Conservation (phyloP, 1,139 yeast genomes). For the Geotrichum cucujoidarum region DNA sequence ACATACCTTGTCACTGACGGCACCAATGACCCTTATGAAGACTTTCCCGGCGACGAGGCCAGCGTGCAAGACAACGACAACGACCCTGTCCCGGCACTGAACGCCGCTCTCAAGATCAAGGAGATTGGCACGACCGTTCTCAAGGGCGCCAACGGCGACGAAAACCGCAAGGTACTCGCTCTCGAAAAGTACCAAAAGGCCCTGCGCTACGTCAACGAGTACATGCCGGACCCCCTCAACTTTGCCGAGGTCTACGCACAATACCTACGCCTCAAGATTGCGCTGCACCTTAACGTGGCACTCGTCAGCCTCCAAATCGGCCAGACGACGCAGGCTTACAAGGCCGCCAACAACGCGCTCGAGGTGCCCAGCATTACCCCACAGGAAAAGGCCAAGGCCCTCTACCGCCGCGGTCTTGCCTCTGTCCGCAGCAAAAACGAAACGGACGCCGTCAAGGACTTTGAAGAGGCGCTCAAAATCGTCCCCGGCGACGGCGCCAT, state of each 20-base stretch:
- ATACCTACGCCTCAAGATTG: slow-evolving; percentile 46
- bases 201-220: slow-evolving; percentile 59
- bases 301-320: slow-evolving; percentile 64
- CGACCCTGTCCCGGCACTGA: slow-evolving; percentile 51
- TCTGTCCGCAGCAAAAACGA: slow-evolving; percentile 59
- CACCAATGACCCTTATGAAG: slow-evolving; percentile 82
- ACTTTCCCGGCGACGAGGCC: slow-evolving; percentile 66
- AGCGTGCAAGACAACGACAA: slow-evolving; percentile 41
- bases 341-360: slow-evolving; percentile 61
- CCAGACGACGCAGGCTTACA: slow-evolving; percentile 50
- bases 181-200: slow-evolving; percentile 69
- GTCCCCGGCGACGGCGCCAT: slow-evolving; percentile 78
- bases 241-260: slow-evolving; percentile 26
- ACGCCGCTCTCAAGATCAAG: slow-evolving; percentile 61
- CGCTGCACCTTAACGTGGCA: slow-evolving; percentile 66
- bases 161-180: slow-evolving; percentile 53
- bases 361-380: slow-evolving; percentile 55
- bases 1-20: slow-evolving; percentile 49
- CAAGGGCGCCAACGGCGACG: slow-evolving; percentile 39
- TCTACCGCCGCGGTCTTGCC: slow-evolving; percentile 80
- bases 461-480: slow-evolving; percentile 59
- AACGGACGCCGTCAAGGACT: slow-evolving; percentile 61
- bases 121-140: slow-evolving; percentile 73
- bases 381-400: slow-evolving; percentile 72
- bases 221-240: slow-evolving; percentile 48